Evolutionary conservation across 108 stramenopile species (phyloP), one percentile per base, ranked within the genome.

Genomic region (Cyclotella distinguenda): DNA sequence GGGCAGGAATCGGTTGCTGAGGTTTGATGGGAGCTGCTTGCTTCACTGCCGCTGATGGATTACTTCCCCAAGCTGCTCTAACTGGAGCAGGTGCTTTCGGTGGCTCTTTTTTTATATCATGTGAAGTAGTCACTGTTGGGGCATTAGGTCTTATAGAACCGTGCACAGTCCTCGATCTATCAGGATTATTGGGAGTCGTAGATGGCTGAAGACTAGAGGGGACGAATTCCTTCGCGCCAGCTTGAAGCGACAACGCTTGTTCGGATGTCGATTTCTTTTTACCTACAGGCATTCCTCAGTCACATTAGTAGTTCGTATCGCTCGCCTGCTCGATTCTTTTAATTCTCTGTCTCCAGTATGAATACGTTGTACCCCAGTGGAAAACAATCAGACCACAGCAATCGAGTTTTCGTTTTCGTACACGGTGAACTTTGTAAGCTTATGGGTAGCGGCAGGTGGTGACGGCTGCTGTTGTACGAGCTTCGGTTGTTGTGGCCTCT

Each of bases 31-130:
- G 58, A 21, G 72, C 72, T 3, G 73, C 68, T 34, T 13, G 60
- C 49, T 62, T 72, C 10, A 79, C 46, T 36, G 70, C 80, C 34
- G 64, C 63, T 22, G 68, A 75, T 22, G 73, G 52, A 26, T 64
- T 64, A 30, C 45, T 54, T 25, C 75, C 68, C 79, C 75, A 75
- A 50, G 79, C 68, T 53, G 49, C 48, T n/a, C 31, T 40, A 16
- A 50, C 66, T 42, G 70, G 71, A 33, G 66, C 69, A 38, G 70
- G 55, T 26, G 67, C 15, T 54, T 72, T 48, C 11, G 77, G 43
- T 35, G 57, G 21, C 16, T 1, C 46, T 44, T 57, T 30, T 35
- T 42, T 65, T 16, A 33, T 43, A 64, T 33, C 44, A 28, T 58
- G 35, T 50, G 57, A 54, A 22, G 68, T 48, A 30, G 46, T 30